Conservation (phyloP, 2,329 filamentous ascomycete species). For the Pochonia chlamydosporia region DNA sequence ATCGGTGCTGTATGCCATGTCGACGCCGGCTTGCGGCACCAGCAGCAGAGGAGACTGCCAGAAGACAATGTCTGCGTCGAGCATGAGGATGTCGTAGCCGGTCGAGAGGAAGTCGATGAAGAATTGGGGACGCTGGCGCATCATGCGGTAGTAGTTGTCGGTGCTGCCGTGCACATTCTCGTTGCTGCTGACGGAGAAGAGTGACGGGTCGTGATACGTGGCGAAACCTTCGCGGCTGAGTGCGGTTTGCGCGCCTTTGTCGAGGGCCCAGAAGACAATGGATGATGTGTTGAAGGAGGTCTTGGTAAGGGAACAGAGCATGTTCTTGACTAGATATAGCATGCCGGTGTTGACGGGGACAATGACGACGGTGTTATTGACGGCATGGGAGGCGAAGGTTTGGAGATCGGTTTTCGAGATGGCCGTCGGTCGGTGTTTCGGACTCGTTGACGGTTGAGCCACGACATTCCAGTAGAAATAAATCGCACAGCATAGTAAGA, state of each 20-base stretch:
- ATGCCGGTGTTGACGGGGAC: conserved; percentile 4
- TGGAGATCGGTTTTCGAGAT: not conserved
- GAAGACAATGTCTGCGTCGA: conserved; percentile 2
- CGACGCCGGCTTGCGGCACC: not conserved
- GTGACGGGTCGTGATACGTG: not conserved
- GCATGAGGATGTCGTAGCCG: conserved; percentile 2
- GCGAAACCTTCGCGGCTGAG: not conserved
- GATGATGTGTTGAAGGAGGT: not conserved
- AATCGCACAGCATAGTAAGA: not conserved
- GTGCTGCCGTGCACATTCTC: conserved; percentile 1
- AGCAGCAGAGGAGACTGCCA: conserved; percentile 2
- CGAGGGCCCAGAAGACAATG: conserved; percentile 3
- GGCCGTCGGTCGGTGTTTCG: not conserved
- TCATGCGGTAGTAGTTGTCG: not conserved
- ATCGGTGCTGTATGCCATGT: conserved; percentile 5
- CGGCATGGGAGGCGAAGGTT: not conserved
- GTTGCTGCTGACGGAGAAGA: not conserved
- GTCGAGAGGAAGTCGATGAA: conserved; percentile 1
- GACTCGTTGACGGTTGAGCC: not conserved
- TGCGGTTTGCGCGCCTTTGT: not conserved
- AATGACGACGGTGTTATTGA: conserved; percentile 4
- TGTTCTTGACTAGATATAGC: not conserved
- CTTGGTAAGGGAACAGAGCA: conserved; percentile 1
- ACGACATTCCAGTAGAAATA: not conserved
- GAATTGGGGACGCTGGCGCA: conserved; percentile 1